A percentile compares a stretch with the other conserved stretches of the same genome.
Evolutionary conservation across 2,329 filamentous ascomycete genomes (phyloP).

Genomic region (Rutstroemia sydowiana): DNA sequence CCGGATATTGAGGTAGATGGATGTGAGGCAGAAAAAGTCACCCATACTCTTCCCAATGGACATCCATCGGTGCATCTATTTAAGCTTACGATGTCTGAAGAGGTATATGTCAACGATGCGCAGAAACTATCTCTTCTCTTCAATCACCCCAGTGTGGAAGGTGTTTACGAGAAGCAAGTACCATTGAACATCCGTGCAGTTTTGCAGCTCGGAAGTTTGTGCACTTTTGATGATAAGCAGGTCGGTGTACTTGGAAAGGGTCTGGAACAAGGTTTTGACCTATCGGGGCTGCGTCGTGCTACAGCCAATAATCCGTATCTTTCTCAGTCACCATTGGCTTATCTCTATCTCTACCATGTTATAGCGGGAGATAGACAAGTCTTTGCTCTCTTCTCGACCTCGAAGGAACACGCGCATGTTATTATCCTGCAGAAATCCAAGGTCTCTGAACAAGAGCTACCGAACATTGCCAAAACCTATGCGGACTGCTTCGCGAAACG

Average conservation of each 20-base stretch:
- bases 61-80: conserved; percentile 92
- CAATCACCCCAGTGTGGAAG: conserved; percentile 90
- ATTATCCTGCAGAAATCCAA: conserved; percentile 78
- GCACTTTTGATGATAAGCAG: conserved; percentile 87
- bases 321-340: conserved; percentile 64
- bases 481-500: conserved; percentile 63
- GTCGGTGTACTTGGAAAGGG: conserved; percentile 87
- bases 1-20: conserved; percentile 82
- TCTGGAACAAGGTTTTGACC: conserved; percentile 86
- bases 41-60: conserved; percentile 87
- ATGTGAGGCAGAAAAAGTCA: conserved; percentile 87
- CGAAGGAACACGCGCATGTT: conserved; percentile 71
- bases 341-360: conserved; percentile 90
- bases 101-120: conserved; percentile 75
- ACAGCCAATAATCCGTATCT: conserved; percentile 69
- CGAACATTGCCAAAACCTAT: conserved; percentile 87
- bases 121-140: conserved; percentile 78
- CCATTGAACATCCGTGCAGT: conserved; percentile 81
- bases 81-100: conserved; percentile 84
- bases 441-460: conserved; percentile 72
- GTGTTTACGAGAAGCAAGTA: conserved; percentile 92
- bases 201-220: conserved; percentile 81
- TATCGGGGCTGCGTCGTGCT: conserved; percentile 64
- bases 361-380: conserved; percentile 85
- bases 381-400: conserved; percentile 87